A percentile compares a stretch with the other conserved stretches of the same genome.
Conservation (phyloP, 305 asterid species). For the Fraxinus platypoda region DNA sequence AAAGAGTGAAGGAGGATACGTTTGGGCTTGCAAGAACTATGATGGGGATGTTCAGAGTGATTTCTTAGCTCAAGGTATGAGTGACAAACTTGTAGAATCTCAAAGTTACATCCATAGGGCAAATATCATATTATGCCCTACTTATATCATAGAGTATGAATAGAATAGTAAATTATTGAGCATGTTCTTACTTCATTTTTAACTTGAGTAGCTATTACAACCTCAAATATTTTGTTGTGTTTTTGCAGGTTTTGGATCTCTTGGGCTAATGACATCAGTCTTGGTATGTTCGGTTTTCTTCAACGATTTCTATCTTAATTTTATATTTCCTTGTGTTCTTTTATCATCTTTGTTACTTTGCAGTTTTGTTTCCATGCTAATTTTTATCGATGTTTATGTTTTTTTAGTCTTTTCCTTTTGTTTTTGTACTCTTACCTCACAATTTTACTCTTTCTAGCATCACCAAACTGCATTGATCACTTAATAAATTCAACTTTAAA, state of each 20-base stretch:
- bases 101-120: not conserved
- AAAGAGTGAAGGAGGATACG: constrained; percentile 53
- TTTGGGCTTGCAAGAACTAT: constrained; percentile 76
- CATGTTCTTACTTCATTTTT: not conserved
- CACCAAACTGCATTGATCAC: not conserved
- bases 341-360: not conserved
- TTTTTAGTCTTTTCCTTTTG: not conserved
- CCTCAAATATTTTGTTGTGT: constrained; percentile 4
- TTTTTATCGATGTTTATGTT: not conserved
- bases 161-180: not conserved
- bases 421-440: not conserved
- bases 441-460: not conserved
- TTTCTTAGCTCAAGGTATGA: constrained; percentile 77
- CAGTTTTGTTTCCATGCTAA: not conserved
- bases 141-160: not conserved
- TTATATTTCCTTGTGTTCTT: not conserved
- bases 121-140: not conserved
- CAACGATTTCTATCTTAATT: not conserved
- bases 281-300: constrained; percentile 41
- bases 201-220: not conserved
- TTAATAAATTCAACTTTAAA: not conserved
- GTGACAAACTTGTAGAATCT: not conserved
- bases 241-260: constrained; percentile 59
- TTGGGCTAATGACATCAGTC: constrained; percentile 57
- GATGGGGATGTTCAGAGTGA: constrained; percentile 95